Percentiles rank a stretch among this genome's conserved stretches.
phyloP scores from a whole-genome alignment of 2,329 filamentous ascomycete genomes.

The Neoarthrinium moseri region DNA sequence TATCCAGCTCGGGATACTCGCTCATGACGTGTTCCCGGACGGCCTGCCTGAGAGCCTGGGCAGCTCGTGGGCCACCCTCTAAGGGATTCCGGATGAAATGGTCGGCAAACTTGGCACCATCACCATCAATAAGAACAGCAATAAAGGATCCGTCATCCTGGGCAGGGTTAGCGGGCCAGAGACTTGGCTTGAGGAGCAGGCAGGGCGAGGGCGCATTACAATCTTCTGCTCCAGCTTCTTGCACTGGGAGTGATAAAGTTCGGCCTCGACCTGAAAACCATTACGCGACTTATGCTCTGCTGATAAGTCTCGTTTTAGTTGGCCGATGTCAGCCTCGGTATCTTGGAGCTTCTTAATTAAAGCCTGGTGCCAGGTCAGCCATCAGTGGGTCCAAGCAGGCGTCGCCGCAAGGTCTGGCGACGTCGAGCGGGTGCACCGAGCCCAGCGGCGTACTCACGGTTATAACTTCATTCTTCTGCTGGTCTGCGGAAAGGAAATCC shows the following conservation, averaged over 20 bases:
- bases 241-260: constrained; percentile 1
- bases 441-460: constrained; percentile 3
- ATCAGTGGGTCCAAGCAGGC: neutral
- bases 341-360: constrained; percentile 9
- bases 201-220: neutral
- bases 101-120: constrained; percentile 33
- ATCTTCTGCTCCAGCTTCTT: constrained; percentile 10
- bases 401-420: too few relatives aligned
- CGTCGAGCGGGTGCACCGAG: too few relatives aligned
- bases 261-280: constrained; percentile 12
- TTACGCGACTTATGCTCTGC: constrained; percentile 13
- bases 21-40: constrained; percentile 25
- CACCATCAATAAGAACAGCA: constrained; percentile 32
- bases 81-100: constrained; percentile 26
- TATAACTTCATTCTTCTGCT: constrained; percentile 11
- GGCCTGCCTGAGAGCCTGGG: constrained; percentile 28
- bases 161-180: neutral
- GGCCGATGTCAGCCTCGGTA: constrained; percentile 5
- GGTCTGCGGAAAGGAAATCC: constrained; percentile 9
- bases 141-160: constrained; percentile 29
- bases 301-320: constrained; percentile 10
- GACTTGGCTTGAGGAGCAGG: too few relatives aligned
- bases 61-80: constrained; percentile 26
- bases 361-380: neutral
- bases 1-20: constrained; percentile 15